A percentile compares a stretch with the other conserved stretches of the same genome.
phyloP scores from a whole-genome alignment of 805 yeast genomes.

The Starmerella geochares region DNA sequence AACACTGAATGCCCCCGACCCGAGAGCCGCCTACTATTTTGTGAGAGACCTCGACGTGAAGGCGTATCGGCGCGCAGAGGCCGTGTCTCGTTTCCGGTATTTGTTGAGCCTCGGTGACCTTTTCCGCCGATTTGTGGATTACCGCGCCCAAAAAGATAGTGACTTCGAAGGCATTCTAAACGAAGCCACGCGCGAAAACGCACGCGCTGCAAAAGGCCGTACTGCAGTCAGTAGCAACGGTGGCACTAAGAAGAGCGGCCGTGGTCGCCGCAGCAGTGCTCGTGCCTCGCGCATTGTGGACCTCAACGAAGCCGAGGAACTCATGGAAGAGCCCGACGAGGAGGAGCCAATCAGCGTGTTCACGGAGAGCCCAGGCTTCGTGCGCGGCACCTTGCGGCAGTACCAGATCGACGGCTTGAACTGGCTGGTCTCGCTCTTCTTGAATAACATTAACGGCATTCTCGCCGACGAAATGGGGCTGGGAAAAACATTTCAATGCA shows the following conservation, averaged over 20 bases:
- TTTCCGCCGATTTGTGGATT: conserved; percentile 75
- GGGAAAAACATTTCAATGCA: conserved; percentile 92
- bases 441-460: conserved; percentile 79
- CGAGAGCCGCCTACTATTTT: conserved; percentile 14
- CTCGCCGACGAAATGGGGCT: conserved; percentile 98
- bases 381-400: conserved; percentile 67
- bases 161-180: conserved; percentile 36
- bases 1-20: background rate
- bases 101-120: conserved; percentile 70
- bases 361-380: conserved; percentile 70
- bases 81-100: conserved; percentile 67
- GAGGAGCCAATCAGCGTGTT: conserved; percentile 48
- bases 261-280: conserved; percentile 17
- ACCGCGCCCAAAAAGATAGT: conserved; percentile 66
- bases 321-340: conserved; percentile 14
- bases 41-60: conserved; percentile 13
- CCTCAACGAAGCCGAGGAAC: conserved; percentile 37
- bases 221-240: conserved; percentile 36
- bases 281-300: conserved; percentile 7
- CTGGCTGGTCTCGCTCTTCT: conserved; percentile 82
- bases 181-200: conserved; percentile 26
- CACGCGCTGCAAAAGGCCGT: conserved; percentile 13
- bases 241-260: conserved; percentile 15
- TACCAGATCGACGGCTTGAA: conserved; percentile 92
- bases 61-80: conserved; percentile 36